phyloP scores from a whole-genome alignment of 371 early-diverging fungal species.

The Mucor indicus region DNA sequence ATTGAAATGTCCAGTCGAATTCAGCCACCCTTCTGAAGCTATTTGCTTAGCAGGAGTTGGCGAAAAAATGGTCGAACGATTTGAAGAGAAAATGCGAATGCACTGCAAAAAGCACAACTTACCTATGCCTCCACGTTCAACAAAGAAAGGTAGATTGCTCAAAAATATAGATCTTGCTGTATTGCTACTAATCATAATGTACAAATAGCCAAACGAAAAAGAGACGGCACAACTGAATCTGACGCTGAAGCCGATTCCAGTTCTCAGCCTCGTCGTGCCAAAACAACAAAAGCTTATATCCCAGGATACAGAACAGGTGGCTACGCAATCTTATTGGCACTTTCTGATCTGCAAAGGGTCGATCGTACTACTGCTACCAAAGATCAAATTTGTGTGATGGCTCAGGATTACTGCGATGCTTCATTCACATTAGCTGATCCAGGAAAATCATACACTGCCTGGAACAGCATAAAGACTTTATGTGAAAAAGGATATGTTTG shows the following conservation, averaged over 20 bases:
- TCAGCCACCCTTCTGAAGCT: conserved; percentile 57
- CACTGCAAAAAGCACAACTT: conserved; percentile 54
- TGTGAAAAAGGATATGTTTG: conserved; percentile 66
- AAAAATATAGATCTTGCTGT: background rate
- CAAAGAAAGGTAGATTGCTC: conserved; percentile 7
- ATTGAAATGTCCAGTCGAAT: conserved; percentile 49
- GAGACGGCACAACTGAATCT: background rate
- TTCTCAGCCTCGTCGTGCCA: background rate
- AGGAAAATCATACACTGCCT: conserved; percentile 68
- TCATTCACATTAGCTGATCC: conserved; percentile 63
- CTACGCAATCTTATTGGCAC: conserved; percentile 82
- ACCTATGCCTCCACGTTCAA: conserved; percentile 40
- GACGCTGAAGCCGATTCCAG: too few relatives aligned
- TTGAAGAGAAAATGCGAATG: conserved; percentile 54
- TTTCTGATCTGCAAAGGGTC: conserved; percentile 45
- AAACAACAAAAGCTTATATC: conserved; percentile 56
- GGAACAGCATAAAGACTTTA: conserved; percentile 74
- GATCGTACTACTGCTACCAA: conserved; percentile 36
- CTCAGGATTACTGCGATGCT: conserved; percentile 62
- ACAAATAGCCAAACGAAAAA: conserved; percentile 1
- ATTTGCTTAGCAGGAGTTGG: conserved; percentile 62
- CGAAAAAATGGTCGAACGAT: conserved; percentile 49
- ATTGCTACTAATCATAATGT: too few relatives aligned
- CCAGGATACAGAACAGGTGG: conserved; percentile 81
- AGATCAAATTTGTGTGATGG: conserved; percentile 57